Evolutionary conservation across 83 land plant genomes (phyloP).

Genomic region (Picea abies): DNA sequence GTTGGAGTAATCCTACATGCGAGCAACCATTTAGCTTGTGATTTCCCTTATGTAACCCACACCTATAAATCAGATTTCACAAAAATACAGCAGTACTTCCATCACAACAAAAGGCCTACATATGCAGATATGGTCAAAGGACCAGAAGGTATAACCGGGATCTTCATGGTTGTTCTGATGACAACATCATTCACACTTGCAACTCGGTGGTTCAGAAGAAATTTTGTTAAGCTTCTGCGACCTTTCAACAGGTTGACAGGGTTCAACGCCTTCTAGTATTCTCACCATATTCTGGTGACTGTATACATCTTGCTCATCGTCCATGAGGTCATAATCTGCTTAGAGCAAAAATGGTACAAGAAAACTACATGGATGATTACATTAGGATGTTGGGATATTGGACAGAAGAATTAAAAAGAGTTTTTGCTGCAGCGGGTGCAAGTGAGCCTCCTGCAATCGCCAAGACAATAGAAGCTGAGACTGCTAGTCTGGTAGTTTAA

Average conservation of each 20-base stretch:
- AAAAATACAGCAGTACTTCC: constrained; percentile 40
- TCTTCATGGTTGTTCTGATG: constrained; percentile 83
- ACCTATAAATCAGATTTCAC: constrained; percentile 30
- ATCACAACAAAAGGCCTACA: constrained; percentile 55
- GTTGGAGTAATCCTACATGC: constrained; percentile 78
- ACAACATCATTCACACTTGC: constrained; percentile 75
- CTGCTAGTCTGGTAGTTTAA: too few species aligned
- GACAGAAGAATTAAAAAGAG: too few species aligned
- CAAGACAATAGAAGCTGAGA: too few species aligned
- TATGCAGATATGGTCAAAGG: constrained; percentile 58
- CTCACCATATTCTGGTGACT: constrained; percentile 80
- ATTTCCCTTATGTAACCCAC: constrained; percentile 67
- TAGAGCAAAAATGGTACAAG: constrained; percentile 63
- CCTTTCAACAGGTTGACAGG: constrained; percentile 90
- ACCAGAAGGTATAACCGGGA: constrained; percentile 82
- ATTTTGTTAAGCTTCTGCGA: constrained; percentile 80
- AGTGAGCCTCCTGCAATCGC: too few species aligned
- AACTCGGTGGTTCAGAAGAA: constrained; percentile 81
- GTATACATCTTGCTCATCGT: constrained; percentile 83
- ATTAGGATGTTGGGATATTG: too few species aligned
- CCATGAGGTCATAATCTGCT: constrained; percentile 68
- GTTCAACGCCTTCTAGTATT: constrained; percentile 97
- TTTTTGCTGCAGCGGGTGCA: too few species aligned
- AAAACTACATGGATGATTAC: constrained; percentile 38
- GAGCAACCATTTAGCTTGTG: constrained; percentile 84